A percentile compares a stretch with the other conserved stretches of the same genome.
Conservation (phyloP, 192 early-diverging fungal genomes). For the Powellomyces hirtus region DNA sequence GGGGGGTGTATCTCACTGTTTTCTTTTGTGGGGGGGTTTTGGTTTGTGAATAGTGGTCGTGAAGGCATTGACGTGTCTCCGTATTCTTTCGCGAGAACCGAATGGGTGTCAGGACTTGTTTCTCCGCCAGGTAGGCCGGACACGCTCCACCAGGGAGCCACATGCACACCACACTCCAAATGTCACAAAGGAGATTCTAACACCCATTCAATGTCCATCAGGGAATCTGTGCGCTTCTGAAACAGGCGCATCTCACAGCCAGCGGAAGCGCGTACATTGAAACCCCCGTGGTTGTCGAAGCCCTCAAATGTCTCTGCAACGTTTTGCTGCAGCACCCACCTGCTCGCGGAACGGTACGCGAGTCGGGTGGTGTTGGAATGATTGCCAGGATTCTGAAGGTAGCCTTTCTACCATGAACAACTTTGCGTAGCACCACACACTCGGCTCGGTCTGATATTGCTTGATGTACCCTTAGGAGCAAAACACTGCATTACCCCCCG, state of each 20-base stretch:
- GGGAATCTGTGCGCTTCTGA: constrained; percentile 37
- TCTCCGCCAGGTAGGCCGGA: constrained; percentile 42
- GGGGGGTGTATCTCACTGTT: not conserved
- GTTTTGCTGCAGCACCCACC: constrained; percentile 53
- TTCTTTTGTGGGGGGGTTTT: not conserved
- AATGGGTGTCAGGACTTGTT: constrained; percentile 59
- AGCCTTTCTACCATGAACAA: no score
- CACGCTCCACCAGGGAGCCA: not conserved
- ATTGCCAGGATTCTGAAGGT: constrained; percentile 49
- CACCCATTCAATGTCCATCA: not conserved
- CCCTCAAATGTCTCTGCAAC: constrained; percentile 71
- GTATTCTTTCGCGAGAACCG: constrained; percentile 56
- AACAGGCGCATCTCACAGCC: constrained; percentile 24
- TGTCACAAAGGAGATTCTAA: not conserved
- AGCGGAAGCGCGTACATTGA: not conserved
- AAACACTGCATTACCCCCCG: constrained; percentile 29
- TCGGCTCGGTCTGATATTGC: not conserved
- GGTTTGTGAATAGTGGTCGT: constrained; percentile 38
- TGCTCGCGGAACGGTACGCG: constrained; percentile 45
- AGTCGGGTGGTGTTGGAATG: constrained; percentile 38
- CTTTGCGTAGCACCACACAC: not conserved
- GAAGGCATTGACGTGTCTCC: constrained; percentile 53
- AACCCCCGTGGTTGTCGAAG: constrained; percentile 28
- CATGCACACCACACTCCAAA: not conserved
- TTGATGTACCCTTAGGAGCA: not conserved